A percentile compares a stretch with the other conserved stretches of the same genome.
These are phyloP conservation scores for Cryptosporidium canis DNA, from an alignment of 169 alveolate genomes.

Conservation along the genomic window DNA sequence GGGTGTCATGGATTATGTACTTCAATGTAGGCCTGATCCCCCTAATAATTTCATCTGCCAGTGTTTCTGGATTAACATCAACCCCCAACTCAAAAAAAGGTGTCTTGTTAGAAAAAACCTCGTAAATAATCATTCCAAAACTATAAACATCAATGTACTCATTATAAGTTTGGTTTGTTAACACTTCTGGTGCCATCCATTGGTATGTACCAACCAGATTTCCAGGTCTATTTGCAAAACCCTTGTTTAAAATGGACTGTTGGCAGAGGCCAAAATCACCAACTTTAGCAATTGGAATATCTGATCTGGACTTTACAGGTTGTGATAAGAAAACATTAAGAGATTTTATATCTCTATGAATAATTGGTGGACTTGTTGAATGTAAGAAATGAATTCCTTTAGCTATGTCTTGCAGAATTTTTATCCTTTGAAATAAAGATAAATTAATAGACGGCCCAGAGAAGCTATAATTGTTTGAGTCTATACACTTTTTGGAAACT, in stretches of 20 bases:
- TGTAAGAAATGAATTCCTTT: constrained; percentile 88
- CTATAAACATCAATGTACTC: constrained; percentile 82
- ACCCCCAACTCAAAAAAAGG: constrained; percentile 78
- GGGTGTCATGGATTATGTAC: constrained; percentile 36
- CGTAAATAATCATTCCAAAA: constrained; percentile 83
- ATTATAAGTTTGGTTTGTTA: constrained; percentile 78
- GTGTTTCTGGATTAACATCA: constrained; percentile 73
- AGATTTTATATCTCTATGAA: constrained; percentile 91
- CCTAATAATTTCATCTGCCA: constrained; percentile 55
- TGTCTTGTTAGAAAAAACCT: constrained; percentile 78
- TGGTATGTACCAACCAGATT: constrained; percentile 84
- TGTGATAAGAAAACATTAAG: constrained; percentile 82
- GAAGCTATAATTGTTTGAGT: background rate
- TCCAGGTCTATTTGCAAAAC: background rate
- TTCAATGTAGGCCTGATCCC: constrained; percentile 62
- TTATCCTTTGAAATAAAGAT: constrained; percentile 80
- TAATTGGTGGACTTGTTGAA: constrained; percentile 83
- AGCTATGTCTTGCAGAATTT: constrained; percentile 85
- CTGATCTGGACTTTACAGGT: constrained; percentile 66
- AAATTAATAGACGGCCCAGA: constrained; percentile 57
- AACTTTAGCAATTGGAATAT: constrained; percentile 52
- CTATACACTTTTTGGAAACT: constrained; percentile 16
- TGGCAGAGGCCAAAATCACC: constrained; percentile 67
- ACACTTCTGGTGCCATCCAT: constrained; percentile 89
- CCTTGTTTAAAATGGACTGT: background rate